Conservation (phyloP, 2,329 filamentous ascomycete genomes). For the Fusarium ramigenum region DNA sequence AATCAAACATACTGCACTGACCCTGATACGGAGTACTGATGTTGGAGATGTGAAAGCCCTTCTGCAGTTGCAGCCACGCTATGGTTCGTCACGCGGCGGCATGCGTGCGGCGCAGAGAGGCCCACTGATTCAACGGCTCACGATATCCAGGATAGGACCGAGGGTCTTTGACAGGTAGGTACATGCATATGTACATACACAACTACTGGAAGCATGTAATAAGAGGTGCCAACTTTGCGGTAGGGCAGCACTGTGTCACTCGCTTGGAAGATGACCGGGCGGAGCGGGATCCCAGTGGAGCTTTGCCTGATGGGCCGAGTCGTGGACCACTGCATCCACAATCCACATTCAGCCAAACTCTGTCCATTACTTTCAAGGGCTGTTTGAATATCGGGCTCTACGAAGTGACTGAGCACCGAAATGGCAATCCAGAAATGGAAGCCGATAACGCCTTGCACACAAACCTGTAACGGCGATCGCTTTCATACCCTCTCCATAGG, state of each 20-base stretch:
- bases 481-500: slow-evolving; percentile 10
- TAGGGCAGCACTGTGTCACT: slow-evolving; percentile 36
- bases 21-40: not conserved
- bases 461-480: slow-evolving; percentile 26
- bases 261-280: slow-evolving; percentile 28
- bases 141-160: slow-evolving; percentile 29
- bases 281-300: slow-evolving; percentile 23
- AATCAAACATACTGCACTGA: not conserved
- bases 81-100: slow-evolving; percentile 43
- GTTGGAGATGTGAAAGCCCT: not conserved
- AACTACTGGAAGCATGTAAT: not conserved
- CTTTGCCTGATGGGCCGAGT: slow-evolving; percentile 28
- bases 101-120: slow-evolving; percentile 42
- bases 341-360: slow-evolving; percentile 20
- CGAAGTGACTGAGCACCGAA: slow-evolving; percentile 6
- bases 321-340: slow-evolving; percentile 25
- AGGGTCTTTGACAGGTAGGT: slow-evolving; percentile 10
- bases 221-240: slow-evolving; percentile 12
- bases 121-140: slow-evolving; percentile 40
- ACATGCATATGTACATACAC: not conserved
- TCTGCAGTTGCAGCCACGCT: slow-evolving; percentile 14
- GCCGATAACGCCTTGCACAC: slow-evolving; percentile 22
- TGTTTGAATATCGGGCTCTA: slow-evolving; percentile 8
- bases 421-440: slow-evolving; percentile 27
- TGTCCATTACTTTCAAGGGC: slow-evolving; percentile 5